Percentiles rank a stretch among this genome's conserved stretches.
Conservation (phyloP, 768 basidiomycete genomes). For the Leccinum rimulosum region DNA sequence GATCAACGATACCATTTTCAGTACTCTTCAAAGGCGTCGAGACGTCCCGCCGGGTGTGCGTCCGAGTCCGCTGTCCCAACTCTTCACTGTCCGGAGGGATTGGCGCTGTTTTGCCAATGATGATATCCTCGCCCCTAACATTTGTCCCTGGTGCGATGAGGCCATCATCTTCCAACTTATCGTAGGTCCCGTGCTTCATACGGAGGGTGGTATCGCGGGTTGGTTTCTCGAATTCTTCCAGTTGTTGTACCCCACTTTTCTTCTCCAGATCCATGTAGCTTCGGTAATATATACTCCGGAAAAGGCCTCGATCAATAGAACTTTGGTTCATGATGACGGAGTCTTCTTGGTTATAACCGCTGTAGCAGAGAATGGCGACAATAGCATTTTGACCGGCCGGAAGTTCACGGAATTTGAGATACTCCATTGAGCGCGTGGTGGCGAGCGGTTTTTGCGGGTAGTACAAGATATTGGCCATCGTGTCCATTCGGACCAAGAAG, state of each 20-base stretch:
- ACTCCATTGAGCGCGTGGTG: slow-evolving; percentile 99
- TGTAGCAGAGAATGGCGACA: slow-evolving; percentile 97
- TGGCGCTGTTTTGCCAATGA: slow-evolving; percentile 98
- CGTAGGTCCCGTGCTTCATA: slow-evolving; percentile 98
- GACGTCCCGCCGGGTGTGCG: slow-evolving; percentile 91
- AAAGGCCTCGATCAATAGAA: slow-evolving; percentile 95
- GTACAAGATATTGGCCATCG: slow-evolving; percentile 99
- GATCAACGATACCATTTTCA: slow-evolving; percentile 96
- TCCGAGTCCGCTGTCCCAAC: slow-evolving; percentile 91
- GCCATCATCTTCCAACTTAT: slow-evolving; percentile 96
- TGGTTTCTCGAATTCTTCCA: slow-evolving; percentile 98
- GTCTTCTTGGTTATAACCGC: slow-evolving; percentile 99
- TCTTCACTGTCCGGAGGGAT: slow-evolving; percentile 97
- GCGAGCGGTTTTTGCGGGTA: slow-evolving; percentile 99
- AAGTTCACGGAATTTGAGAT: slow-evolving; percentile 96
- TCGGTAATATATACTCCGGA: slow-evolving; percentile 98
- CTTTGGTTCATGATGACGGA: slow-evolving; percentile 99
- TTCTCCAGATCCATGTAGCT: slow-evolving; percentile 99
- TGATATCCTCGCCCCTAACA: slow-evolving; percentile 95
- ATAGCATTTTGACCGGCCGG: slow-evolving; percentile 99
- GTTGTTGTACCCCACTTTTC: slow-evolving; percentile 85
- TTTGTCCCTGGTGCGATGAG: slow-evolving; percentile 94
- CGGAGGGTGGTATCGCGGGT: slow-evolving; percentile 88
- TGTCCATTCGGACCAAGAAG: slow-evolving; percentile 98
- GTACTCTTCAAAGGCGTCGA: slow-evolving; percentile 98